Conservation (phyloP, 2,329 filamentous ascomycete genomes). For the Pestalotiopsis sp. region DNA sequence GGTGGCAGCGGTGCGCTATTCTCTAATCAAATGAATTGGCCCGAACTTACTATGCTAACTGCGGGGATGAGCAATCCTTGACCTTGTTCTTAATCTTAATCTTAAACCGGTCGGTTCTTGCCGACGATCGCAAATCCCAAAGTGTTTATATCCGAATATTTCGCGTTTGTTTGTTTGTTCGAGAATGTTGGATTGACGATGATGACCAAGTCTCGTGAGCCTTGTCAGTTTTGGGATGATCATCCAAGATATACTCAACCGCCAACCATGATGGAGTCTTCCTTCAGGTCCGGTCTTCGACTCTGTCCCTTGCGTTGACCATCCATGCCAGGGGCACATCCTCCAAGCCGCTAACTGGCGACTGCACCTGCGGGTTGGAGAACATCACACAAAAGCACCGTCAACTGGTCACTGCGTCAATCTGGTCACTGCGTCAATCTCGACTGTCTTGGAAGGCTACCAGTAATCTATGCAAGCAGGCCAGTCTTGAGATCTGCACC, state of each 20-base stretch:
- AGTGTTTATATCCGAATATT: not conserved
- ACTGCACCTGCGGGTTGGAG: not conserved
- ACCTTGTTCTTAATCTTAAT: constrained; percentile 7
- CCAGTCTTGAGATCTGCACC: not conserved
- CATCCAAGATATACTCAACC: not conserved
- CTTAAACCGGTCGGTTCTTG: constrained; percentile 5
- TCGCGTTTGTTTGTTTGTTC: not conserved
- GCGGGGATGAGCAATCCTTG: not conserved
- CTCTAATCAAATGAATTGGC: not conserved
- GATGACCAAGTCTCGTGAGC: not conserved
- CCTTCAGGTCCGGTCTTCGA: not conserved
- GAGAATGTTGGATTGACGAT: not conserved
- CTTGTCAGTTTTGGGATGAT: no score
- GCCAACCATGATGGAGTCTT: not conserved
- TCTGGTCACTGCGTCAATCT: not conserved
- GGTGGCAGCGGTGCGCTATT: not conserved
- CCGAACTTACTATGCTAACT: not conserved
- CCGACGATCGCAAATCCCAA: not conserved
- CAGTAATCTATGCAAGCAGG: no score
- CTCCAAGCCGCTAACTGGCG: not conserved
- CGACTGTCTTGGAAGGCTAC: no score
- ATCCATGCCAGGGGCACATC: not conserved
- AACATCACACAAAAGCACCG: not conserved
- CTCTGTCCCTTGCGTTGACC: not conserved
- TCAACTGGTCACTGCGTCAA: not conserved